phyloP scores from a whole-genome alignment of 257 asterid genomes.

The Gentiana macrophylla region DNA sequence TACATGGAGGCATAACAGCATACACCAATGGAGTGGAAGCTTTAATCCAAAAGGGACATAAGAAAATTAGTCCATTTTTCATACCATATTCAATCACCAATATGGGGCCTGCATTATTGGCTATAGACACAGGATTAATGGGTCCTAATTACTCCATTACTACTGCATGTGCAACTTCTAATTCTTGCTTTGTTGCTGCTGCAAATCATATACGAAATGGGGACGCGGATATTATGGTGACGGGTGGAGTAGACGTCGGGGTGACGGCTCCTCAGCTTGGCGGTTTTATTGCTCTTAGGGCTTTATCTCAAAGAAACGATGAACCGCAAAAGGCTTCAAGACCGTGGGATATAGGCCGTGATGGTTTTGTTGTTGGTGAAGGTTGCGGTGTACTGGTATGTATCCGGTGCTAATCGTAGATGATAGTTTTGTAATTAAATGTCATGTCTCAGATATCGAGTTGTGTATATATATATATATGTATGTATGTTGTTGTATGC shows the following conservation, averaged over 20 bases:
- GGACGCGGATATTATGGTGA: conserved; percentile 30
- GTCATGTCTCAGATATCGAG: too few species aligned
- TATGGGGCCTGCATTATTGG: conserved; percentile 28
- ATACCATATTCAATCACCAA: conserved; percentile 27
- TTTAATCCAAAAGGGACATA: conserved; percentile 20
- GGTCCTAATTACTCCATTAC: conserved; percentile 32
- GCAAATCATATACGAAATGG: conserved; percentile 30
- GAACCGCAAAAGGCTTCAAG: conserved; percentile 44
- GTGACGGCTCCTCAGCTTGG: conserved; percentile 19
- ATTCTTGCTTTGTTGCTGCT: conserved; percentile 20
- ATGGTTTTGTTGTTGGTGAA: conserved; percentile 58
- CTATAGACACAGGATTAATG: conserved; percentile 28
- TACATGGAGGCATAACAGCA: conserved; percentile 25
- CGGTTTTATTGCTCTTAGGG: conserved; percentile 27
- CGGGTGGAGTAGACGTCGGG: conserved; percentile 28
- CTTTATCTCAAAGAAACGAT: conserved; percentile 28
- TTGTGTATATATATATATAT: too few species aligned
- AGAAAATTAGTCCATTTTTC: conserved; percentile 32
- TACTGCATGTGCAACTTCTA: conserved; percentile 29
- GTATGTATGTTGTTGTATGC: too few species aligned
- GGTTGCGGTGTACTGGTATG: conserved; percentile 58
- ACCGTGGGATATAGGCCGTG: conserved; percentile 61
- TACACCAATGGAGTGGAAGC: conserved; percentile 25
- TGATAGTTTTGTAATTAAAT: too few species aligned
- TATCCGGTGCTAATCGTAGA: too few species aligned